Percentiles rank a stretch among this genome's conserved stretches.
These are phyloP conservation scores for Suillus subalutaceus DNA, from an alignment of 768 basidiomycete genomes.

Conservation along the genomic window DNA sequence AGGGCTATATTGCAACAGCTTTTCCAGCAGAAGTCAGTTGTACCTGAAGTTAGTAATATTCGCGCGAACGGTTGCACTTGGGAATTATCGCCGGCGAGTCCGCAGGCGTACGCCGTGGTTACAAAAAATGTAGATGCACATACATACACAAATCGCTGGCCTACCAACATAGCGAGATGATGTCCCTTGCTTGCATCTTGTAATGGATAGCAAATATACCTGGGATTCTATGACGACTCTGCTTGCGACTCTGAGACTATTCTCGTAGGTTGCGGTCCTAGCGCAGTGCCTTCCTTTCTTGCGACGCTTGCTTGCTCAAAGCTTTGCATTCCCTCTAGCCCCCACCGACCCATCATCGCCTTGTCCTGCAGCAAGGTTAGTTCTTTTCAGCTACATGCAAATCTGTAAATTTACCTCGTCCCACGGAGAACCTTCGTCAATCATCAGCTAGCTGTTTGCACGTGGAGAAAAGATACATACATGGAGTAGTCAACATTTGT, in stretches of 20 bases:
- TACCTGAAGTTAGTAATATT: no score
- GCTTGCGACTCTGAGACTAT: not conserved
- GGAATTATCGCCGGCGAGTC: not conserved
- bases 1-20: not conserved
- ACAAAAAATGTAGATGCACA: not conserved
- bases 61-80: no score
- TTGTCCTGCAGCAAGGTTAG: slow-evolving; percentile 63
- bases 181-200: no score
- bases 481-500: slow-evolving; percentile 95
- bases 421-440: slow-evolving; percentile 79
- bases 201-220: not conserved
- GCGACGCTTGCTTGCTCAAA: slow-evolving; percentile 76
- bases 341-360: slow-evolving; percentile 92
- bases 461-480: slow-evolving; percentile 47
- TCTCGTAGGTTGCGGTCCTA: not conserved
- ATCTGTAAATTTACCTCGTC: slow-evolving; percentile 63
- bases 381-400: slow-evolving; percentile 14
- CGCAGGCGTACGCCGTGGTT: not conserved
- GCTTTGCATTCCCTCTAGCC: slow-evolving; percentile 86
- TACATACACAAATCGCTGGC: not conserved
- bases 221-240: not conserved
- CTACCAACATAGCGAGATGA: not conserved
- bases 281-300: slow-evolving; percentile 49
- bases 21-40: not conserved
- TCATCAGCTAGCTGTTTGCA: slow-evolving; percentile 11